Conservation (phyloP, 208 protist species). For the Lotmaria passim region DNA sequence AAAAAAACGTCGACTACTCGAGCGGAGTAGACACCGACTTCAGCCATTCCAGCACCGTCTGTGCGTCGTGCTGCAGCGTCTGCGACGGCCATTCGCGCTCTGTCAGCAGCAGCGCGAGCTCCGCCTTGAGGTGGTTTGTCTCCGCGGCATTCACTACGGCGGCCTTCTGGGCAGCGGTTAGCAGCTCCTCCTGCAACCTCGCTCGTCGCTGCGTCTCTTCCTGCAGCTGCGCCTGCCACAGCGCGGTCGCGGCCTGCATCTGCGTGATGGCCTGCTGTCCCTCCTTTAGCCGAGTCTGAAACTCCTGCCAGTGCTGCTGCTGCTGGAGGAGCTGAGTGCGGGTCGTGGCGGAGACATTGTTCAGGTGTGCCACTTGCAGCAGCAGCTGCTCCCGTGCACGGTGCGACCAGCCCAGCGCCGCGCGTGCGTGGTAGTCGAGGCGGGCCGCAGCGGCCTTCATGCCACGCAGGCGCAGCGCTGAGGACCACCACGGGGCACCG, state of each 20-base stretch:
- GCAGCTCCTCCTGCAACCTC: conserved; percentile 52
- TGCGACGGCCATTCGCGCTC: conserved; percentile 47
- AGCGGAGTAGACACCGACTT: conserved; percentile 31
- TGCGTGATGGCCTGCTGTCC: conserved; percentile 19
- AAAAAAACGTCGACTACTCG: conserved; percentile 29
- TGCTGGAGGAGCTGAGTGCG: conserved; percentile 60
- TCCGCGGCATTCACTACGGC: conserved; percentile 31
- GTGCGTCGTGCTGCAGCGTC: conserved; percentile 38
- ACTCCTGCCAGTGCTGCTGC: conserved; percentile 52
- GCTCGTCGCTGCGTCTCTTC: conserved; percentile 35
- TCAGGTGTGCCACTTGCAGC: conserved; percentile 56
- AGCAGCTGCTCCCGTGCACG: conserved; percentile 69
- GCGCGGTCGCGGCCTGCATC: conserved; percentile 38
- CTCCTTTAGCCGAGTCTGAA: conserved; percentile 36
- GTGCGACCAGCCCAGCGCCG: conserved; percentile 47
- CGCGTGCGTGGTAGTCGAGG: conserved; percentile 72
- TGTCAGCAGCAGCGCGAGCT: conserved; percentile 59
- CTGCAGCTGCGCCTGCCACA: conserved; percentile 42
- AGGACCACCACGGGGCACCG: conserved; percentile 68
- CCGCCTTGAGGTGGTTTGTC: conserved; percentile 43
- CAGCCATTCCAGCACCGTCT: conserved; percentile 58
- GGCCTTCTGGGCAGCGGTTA: conserved; percentile 25
- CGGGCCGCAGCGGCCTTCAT: conserved; percentile 70
- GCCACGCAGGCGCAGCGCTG: conserved; percentile 69
- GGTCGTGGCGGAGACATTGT: conserved; percentile 47